Evolutionary conservation across 768 basidiomycete species (phyloP).

Genomic region (Mycena vitilis): DNA sequence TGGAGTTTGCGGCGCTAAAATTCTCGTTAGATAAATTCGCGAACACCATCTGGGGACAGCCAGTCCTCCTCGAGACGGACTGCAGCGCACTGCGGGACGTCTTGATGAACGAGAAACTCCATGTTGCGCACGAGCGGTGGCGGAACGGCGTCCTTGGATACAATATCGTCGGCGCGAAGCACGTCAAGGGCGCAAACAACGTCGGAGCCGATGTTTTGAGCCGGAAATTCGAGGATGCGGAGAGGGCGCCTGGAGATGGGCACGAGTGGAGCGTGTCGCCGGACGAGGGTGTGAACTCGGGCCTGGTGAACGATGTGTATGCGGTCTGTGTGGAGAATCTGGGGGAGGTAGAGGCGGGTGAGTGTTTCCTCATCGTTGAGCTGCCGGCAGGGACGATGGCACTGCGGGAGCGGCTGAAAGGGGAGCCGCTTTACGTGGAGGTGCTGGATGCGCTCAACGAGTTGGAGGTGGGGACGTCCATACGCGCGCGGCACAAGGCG

Average conservation of each 20-base stretch:
- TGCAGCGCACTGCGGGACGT: slow-evolving; percentile 40
- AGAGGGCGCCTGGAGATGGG: slow-evolving; percentile 12
- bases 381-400: slow-evolving; percentile 7
- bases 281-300: slow-evolving; percentile 38
- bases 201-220: slow-evolving; percentile 40
- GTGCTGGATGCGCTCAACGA: slow-evolving; percentile 13
- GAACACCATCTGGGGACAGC: slow-evolving; percentile 40
- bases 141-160: slow-evolving; percentile 39
- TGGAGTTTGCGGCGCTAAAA: slow-evolving; percentile 44
- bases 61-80: slow-evolving; percentile 33
- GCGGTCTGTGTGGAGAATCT: background rate
- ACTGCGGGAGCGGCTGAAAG: slow-evolving; percentile 22
- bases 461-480: slow-evolving; percentile 1
- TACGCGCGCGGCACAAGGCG: background rate
- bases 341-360: background rate
- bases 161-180: slow-evolving; percentile 37
- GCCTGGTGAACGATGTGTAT: slow-evolving; percentile 31
- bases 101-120: slow-evolving; percentile 35
- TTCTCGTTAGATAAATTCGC: slow-evolving; percentile 35
- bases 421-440: slow-evolving; percentile 13
- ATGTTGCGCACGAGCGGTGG: slow-evolving; percentile 41
- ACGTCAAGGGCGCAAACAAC: slow-evolving; percentile 38
- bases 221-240: slow-evolving; percentile 19
- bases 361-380: background rate
- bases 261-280: slow-evolving; percentile 37